A percentile compares a stretch with the other conserved stretches of the same genome.
These are phyloP conservation scores for Neospora caninum DNA, from an alignment of 169 alveolate species.

Conservation along the genomic window DNA sequence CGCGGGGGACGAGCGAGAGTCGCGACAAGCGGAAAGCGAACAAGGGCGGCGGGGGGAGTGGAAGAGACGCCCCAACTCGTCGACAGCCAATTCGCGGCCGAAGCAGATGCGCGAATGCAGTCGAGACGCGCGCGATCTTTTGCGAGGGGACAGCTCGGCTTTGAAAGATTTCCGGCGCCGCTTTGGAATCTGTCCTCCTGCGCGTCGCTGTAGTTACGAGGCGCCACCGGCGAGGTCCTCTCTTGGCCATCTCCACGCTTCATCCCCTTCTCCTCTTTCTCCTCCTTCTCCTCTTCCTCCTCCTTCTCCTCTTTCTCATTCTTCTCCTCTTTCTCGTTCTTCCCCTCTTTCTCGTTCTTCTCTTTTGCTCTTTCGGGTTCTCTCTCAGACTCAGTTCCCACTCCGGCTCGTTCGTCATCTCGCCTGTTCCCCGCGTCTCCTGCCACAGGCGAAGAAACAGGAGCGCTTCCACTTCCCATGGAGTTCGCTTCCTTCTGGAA, in stretches of 20 bases:
- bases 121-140: no score
- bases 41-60: background rate
- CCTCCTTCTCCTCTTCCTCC: background rate
- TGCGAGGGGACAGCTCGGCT: no score
- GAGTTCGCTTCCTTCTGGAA: background rate
- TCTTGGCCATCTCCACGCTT: background rate
- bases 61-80: background rate
- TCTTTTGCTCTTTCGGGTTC: background rate
- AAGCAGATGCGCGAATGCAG: background rate
- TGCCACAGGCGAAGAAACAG: no score
- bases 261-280: background rate
- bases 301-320: background rate
- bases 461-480: no score
- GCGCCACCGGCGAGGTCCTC: no score
- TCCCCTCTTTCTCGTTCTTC: background rate
- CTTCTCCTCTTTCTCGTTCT: background rate
- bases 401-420: no score
- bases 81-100: conserved; percentile 7
- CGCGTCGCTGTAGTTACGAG: no score
- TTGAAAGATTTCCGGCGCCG: no score
- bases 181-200: no score
- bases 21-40: background rate
- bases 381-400: no score
- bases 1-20: background rate
- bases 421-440: no score